phyloP scores from a whole-genome alignment of 306 rosid species.

The Betula pendula region DNA sequence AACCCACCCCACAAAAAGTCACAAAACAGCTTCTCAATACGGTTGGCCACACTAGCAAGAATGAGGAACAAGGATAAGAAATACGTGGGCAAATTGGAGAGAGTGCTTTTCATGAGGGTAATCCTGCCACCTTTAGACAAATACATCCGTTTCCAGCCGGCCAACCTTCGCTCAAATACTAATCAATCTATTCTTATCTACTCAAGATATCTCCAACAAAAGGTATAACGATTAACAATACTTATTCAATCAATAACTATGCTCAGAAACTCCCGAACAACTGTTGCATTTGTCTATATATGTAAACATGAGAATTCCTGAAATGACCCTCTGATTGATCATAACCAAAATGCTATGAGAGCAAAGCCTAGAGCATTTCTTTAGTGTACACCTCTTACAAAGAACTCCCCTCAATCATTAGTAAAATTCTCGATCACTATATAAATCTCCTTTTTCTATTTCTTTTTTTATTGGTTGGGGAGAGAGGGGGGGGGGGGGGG shows the following conservation, averaged over 20 bases:
- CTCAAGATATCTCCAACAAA: not conserved
- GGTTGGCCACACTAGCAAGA: no score
- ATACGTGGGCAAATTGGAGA: no score
- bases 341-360: not conserved
- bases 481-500: not conserved
- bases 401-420: not conserved
- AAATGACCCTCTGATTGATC: not conserved
- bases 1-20: no score
- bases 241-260: slow-evolving; percentile 1
- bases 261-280: not conserved
- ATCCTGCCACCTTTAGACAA: no score
- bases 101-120: no score
- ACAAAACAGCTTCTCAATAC: no score
- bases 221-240: not conserved
- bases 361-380: not conserved
- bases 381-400: not conserved
- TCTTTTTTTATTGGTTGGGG: no score
- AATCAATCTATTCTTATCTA: not conserved
- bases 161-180: no score
- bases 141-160: no score
- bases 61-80: no score
- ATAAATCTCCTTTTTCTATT: no score
- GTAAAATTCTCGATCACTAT: not conserved
- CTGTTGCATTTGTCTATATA: not conserved
- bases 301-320: not conserved